Base-by-base conservation (phyloP, 352 stramenopile species). In the Phytophthora fragariae region DNA sequence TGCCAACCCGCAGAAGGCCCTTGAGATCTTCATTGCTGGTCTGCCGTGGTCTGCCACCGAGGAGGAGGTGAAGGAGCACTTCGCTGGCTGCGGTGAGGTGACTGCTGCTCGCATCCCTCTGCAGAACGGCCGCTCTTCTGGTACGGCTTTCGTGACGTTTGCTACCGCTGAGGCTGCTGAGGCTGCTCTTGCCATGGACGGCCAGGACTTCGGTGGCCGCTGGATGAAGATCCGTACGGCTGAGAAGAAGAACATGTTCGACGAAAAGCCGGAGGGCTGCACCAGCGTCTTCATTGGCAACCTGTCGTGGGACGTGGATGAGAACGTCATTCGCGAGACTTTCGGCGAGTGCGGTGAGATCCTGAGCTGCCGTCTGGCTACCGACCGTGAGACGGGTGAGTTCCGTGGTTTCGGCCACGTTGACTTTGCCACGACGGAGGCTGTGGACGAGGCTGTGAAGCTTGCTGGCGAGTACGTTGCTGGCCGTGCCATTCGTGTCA, bases 331-430 rank as follows among this genome's bases (percentile, higher is more conserved):
- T 39, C 85, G 94, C 61, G 75, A 97, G 62, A 81, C 85, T 21
- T 99, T 99, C 73, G 92, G 67, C 17, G 86, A 98, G 53, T 99
- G 97, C 83, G 98, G 98, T 70, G 95, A 99, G 74, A 99, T 99
- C 75, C 62, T 83, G 19, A 89, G 84, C 71, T 94, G 99, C 73
- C 93, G 98, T 75, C 97, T 99, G 59, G 96, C 96, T 1, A 98
- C 90, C 29, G 97, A 99, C 86, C 88, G 97, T 61, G 98, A 99
- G 79, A 99, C 96, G 50, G 97, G 97, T 41, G 93, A 99, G 62
- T 99, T 99, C 90, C 98, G 98, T 79, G 98, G 98, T 52, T 99
- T 99, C 78, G 97, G 97, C 37, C 97, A 99, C 87, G 85, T 99
- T 50, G 96, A 99, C 80, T 99, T 99, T 77, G 90, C 65, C 2